Conservation (phyloP, 2,329 filamentous ascomycete genomes). For the Cercospora beticola region DNA sequence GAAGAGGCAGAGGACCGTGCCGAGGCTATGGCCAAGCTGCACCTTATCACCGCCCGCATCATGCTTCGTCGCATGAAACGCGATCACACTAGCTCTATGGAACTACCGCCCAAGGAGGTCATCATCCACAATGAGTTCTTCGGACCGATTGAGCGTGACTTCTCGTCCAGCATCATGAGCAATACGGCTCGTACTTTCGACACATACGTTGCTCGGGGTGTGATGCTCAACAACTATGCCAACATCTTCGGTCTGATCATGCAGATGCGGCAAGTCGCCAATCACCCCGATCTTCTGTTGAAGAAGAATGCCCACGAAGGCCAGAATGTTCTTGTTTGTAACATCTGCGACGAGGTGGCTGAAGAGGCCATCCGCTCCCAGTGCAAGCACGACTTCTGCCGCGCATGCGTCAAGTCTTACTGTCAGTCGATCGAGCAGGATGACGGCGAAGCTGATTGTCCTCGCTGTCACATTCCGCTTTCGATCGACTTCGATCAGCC, state of each 20-base stretch:
- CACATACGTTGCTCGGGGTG: slow-evolving; percentile 90
- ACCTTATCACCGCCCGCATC: slow-evolving; percentile 84
- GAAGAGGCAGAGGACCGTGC: slow-evolving; percentile 57
- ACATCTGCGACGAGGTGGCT: slow-evolving; percentile 93
- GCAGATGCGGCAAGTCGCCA: slow-evolving; percentile 97
- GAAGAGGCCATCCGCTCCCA: slow-evolving; percentile 91
- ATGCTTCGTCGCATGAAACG: slow-evolving; percentile 95
- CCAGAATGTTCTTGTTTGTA: slow-evolving; percentile 87
- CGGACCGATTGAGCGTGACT: slow-evolving; percentile 91
- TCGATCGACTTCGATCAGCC: slow-evolving; percentile 92
- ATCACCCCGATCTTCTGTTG: slow-evolving; percentile 90
- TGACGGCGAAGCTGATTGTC: slow-evolving; percentile 67
- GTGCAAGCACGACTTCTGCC: slow-evolving; percentile 92
- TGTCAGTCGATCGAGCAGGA: slow-evolving; percentile 71
- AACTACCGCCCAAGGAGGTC: slow-evolving; percentile 91
- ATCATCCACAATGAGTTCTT: slow-evolving; percentile 94
- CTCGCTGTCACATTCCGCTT: slow-evolving; percentile 85
- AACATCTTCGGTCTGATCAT: slow-evolving; percentile 99
- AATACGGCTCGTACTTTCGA: slow-evolving; percentile 87
- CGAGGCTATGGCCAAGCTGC: slow-evolving; percentile 75
- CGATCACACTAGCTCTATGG: slow-evolving; percentile 91
- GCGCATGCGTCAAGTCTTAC: slow-evolving; percentile 76
- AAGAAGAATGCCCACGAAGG: slow-evolving; percentile 84
- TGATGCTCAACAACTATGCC: slow-evolving; percentile 93
- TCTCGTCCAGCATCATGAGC: slow-evolving; percentile 93